These are phyloP conservation scores for Lepidium sativum DNA, from an alignment of 345 rosid species.

Conservation along the genomic window DNA sequence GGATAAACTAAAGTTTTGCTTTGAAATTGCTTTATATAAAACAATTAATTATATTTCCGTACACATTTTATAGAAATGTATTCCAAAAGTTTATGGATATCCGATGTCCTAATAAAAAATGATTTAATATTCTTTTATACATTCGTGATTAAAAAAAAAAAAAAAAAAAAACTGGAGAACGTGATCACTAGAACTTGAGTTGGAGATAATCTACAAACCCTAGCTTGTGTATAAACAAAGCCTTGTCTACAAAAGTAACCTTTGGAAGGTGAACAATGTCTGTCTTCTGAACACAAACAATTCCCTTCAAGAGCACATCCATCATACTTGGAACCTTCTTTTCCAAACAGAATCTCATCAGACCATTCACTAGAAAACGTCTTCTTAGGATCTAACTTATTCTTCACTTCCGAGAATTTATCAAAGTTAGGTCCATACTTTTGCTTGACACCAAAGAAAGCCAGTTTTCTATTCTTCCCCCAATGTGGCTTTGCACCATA, in stretches of 20 bases:
- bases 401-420: constrained; percentile 50
- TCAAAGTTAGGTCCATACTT: constrained; percentile 39
- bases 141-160: background rate
- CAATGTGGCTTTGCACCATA: constrained; percentile 83
- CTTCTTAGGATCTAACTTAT: constrained; percentile 50
- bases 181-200: background rate
- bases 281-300: constrained; percentile 73
- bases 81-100: too few species aligned
- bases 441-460: constrained; percentile 47
- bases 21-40: background rate
- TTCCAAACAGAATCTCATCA: constrained; percentile 50
- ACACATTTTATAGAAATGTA: background rate
- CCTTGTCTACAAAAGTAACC: constrained; percentile 67
- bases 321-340: constrained; percentile 34
- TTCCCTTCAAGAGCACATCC: constrained; percentile 84
- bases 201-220: constrained; percentile 54
- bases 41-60: background rate
- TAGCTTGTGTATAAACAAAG: constrained; percentile 52
- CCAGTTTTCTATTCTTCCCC: constrained; percentile 73
- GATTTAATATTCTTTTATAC: too few species aligned
- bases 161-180: background rate
- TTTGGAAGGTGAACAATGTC: constrained; percentile 56
- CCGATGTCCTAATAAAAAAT: background rate
- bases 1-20: background rate
- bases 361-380: constrained; percentile 82